Conservation (phyloP, 768 basidiomycete species). For the Mycena epipterygia region DNA sequence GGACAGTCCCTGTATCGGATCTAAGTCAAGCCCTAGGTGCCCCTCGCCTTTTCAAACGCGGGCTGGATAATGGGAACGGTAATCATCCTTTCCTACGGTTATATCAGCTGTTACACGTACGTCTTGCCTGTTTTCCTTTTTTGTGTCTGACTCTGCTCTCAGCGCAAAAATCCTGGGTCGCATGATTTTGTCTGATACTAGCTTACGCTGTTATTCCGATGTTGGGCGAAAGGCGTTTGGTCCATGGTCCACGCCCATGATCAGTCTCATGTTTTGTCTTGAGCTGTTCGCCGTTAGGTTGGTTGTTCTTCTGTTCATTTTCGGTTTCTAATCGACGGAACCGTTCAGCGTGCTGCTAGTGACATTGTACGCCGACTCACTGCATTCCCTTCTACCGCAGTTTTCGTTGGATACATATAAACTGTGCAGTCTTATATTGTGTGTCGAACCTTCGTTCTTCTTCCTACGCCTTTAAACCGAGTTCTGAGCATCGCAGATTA, state of each 20-base stretch:
- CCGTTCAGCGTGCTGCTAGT: conserved; percentile 81
- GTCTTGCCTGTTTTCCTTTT: conserved; percentile 38
- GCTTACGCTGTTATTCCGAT: conserved; percentile 87
- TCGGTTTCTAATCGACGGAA: not conserved
- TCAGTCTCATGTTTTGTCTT: conserved; percentile 84
- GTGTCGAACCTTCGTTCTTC: conserved; percentile 38
- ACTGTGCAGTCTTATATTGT: conserved; percentile 80
- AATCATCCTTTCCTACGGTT: conserved; percentile 82
- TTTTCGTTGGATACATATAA: conserved; percentile 84
- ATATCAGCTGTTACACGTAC: conserved; percentile 90
- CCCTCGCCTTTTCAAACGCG: conserved; percentile 91
- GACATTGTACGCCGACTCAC: conserved; percentile 89
- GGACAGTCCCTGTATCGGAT: no score
- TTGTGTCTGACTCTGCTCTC: conserved; percentile 21
- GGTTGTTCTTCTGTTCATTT: conserved; percentile 27
- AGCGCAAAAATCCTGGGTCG: conserved; percentile 91
- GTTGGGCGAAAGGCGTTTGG: conserved; percentile 94
- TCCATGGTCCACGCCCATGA: conserved; percentile 71
- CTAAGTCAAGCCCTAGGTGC: no score
- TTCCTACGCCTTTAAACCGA: not conserved
- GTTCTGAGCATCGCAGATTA: conserved; percentile 63
- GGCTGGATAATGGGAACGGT: conserved; percentile 88
- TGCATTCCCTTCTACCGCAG: conserved; percentile 78
- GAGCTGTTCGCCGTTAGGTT: conserved; percentile 90
- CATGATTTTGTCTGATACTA: conserved; percentile 78